Evolutionary conservation across 345 rosid species (phyloP).

Genomic region (Sonneratia alba): DNA sequence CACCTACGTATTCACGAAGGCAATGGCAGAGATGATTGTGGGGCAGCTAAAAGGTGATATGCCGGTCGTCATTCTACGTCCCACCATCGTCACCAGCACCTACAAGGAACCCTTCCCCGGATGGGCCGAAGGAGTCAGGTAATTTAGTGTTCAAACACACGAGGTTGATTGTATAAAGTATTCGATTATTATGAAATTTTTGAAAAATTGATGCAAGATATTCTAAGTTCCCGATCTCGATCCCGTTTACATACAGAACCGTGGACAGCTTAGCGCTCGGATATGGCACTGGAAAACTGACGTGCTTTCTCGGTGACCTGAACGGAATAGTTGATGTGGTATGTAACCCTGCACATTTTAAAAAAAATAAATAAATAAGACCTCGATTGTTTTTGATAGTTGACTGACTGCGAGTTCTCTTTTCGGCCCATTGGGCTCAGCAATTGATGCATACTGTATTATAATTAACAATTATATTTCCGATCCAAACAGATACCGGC

Average conservation of each 20-base stretch:
- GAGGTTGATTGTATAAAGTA: too few relatives aligned
- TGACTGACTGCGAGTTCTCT: too few relatives aligned
- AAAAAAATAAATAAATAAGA: too few relatives aligned
- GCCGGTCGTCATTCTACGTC: slow-evolving; percentile 50
- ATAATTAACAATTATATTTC: too few relatives aligned
- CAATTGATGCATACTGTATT: too few relatives aligned
- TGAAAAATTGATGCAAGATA: too few relatives aligned
- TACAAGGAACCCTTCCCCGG: slow-evolving; percentile 64
- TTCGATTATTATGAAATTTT: too few relatives aligned
- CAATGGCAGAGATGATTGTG: slow-evolving; percentile 77
- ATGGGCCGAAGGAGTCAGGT: slow-evolving; percentile 75
- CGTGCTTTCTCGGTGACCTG: slow-evolving; percentile 59
- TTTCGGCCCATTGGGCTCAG: too few relatives aligned
- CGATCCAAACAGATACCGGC: slow-evolving; percentile 23
- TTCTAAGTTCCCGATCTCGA: too few relatives aligned
- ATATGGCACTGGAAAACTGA: slow-evolving; percentile 68
- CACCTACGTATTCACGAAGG: slow-evolving; percentile 70
- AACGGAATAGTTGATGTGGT: slow-evolving; percentile 59
- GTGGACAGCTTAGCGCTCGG: slow-evolving; percentile 56
- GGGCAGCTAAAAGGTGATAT: slow-evolving; percentile 33
- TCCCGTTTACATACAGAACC: slow-evolving; percentile 26
- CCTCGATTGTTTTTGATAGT: too few relatives aligned
- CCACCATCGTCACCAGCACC: slow-evolving; percentile 59
- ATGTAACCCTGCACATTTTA: not conserved
- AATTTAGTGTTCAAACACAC: too few relatives aligned